Conservation (phyloP, 129 eudicot species). For the Solidago caesia region DNA sequence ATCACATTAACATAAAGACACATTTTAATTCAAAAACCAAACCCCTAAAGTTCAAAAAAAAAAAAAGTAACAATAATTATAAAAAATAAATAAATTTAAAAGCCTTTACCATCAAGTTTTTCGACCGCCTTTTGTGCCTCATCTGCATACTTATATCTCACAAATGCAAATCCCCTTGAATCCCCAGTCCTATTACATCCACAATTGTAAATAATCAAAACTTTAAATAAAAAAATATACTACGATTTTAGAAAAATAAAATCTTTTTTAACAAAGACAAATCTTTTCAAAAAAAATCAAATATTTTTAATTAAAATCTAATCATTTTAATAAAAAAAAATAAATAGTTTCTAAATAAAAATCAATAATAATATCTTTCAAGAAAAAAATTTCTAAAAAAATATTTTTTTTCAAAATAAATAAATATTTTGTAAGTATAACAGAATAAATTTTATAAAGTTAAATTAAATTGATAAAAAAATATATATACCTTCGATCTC, state of each 20-base stretch:
- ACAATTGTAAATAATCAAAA: background rate
- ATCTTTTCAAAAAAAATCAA: background rate
- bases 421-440: too few species aligned
- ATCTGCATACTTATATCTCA: constrained; percentile 91
- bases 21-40: background rate
- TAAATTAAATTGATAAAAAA: background rate
- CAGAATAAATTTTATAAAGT: background rate
- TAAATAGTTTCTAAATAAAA: too few species aligned
- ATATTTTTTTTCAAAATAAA: too few species aligned
- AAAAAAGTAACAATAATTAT: background rate
- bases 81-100: background rate
- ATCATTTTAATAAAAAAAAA: too few species aligned
- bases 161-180: constrained; percentile 98
- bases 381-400: too few species aligned
- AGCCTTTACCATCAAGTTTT: constrained; percentile 71
- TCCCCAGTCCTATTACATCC: constrained; percentile 74
- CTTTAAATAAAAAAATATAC: too few species aligned
- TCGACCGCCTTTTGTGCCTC: constrained; percentile 98
- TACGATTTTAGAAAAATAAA: too few species aligned
- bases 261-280: background rate
- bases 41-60: background rate
- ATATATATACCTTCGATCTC: constrained; percentile 75
- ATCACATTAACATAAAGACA: background rate
- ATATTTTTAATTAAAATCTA: too few species aligned
- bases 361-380: too few species aligned